Evolutionary conservation across 2,329 filamentous ascomycete species (phyloP).

Genomic region (Cladorrhinum sp.): DNA sequence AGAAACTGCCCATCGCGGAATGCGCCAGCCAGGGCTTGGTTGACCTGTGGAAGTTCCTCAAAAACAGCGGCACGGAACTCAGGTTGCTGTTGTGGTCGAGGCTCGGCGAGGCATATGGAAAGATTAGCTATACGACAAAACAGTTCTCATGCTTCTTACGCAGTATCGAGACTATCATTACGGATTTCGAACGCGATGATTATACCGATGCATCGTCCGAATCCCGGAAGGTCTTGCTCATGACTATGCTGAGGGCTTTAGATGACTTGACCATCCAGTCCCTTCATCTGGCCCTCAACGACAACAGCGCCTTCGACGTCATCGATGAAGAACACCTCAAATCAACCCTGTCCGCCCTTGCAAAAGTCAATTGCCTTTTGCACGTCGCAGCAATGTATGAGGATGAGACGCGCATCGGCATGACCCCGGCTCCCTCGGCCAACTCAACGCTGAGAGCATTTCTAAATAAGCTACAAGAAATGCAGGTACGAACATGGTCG

Average conservation of each 20-base stretch:
- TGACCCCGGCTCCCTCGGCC: slow-evolving; percentile 58
- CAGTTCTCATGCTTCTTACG: slow-evolving; percentile 83
- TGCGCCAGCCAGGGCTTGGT: slow-evolving; percentile 57
- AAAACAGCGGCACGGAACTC: slow-evolving; percentile 76
- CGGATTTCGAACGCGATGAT: slow-evolving; percentile 59
- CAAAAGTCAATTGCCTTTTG: slow-evolving; percentile 68
- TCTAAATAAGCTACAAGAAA: slow-evolving; percentile 73
- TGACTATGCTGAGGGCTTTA: slow-evolving; percentile 74
- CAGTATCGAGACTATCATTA: slow-evolving; percentile 78
- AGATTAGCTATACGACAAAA: slow-evolving; percentile 82
- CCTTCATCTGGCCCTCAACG: slow-evolving; percentile 65
- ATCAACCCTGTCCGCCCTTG: slow-evolving; percentile 68
- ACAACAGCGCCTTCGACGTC: slow-evolving; percentile 73
- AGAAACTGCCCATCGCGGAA: slow-evolving; percentile 45
- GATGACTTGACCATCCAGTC: slow-evolving; percentile 73
- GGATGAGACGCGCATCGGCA: slow-evolving; percentile 78
- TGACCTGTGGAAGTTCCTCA: slow-evolving; percentile 83
- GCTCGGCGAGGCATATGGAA: slow-evolving; percentile 82
- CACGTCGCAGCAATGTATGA: slow-evolving; percentile 80
- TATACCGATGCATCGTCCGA: slow-evolving; percentile 57
- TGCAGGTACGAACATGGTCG: slow-evolving; percentile 85
- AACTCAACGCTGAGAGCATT: slow-evolving; percentile 55
- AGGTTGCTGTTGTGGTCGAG: slow-evolving; percentile 86
- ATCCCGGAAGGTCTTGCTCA: slow-evolving; percentile 65
- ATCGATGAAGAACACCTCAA: slow-evolving; percentile 76